These are phyloP conservation scores for Marasmius oreades DNA, from an alignment of 1,284 basidiomycete species.

Conservation along the genomic window DNA sequence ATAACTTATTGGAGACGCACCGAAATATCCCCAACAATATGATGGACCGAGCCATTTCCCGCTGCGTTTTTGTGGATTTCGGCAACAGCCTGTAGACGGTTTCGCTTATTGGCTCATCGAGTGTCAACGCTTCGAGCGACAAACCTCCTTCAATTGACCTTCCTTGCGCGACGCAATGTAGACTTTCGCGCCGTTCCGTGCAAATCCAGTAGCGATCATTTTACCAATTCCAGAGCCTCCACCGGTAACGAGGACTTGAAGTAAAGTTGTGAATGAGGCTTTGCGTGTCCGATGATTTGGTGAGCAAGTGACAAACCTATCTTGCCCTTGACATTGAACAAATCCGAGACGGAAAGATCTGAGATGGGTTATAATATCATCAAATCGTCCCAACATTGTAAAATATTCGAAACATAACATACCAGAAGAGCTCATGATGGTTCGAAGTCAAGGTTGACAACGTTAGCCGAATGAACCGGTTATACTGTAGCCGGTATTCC, in stretches of 20 bases:
- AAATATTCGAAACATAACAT: too few species aligned
- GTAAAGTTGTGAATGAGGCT: neutral
- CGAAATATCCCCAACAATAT: conserved; percentile 69
- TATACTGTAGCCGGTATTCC: too few species aligned
- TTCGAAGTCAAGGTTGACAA: too few species aligned
- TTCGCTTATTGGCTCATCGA: neutral
- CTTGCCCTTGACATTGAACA: conserved; percentile 77
- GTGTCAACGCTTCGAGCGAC: conserved; percentile 14
- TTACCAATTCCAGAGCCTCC: conserved; percentile 77
- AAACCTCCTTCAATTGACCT: conserved; percentile 69
- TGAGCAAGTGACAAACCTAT: conserved; percentile 44
- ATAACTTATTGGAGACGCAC: conserved; percentile 40
- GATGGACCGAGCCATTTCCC: conserved; percentile 50
- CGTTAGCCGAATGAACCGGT: too few species aligned
- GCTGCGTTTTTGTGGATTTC: conserved; percentile 57
- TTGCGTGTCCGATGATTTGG: conserved; percentile 6
- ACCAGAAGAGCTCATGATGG: too few species aligned
- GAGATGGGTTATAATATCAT: neutral
- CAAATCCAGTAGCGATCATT: conserved; percentile 79
- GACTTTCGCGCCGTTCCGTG: conserved; percentile 79
- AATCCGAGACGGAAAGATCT: conserved; percentile 58
- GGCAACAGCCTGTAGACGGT: conserved; percentile 43
- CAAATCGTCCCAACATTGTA: too few species aligned
- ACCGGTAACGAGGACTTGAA: conserved; percentile 72
- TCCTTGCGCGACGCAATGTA: conserved; percentile 88